Base-by-base conservation (phyloP, 176 grass and related monocot genomes). In the Oryza officinalis region DNA sequence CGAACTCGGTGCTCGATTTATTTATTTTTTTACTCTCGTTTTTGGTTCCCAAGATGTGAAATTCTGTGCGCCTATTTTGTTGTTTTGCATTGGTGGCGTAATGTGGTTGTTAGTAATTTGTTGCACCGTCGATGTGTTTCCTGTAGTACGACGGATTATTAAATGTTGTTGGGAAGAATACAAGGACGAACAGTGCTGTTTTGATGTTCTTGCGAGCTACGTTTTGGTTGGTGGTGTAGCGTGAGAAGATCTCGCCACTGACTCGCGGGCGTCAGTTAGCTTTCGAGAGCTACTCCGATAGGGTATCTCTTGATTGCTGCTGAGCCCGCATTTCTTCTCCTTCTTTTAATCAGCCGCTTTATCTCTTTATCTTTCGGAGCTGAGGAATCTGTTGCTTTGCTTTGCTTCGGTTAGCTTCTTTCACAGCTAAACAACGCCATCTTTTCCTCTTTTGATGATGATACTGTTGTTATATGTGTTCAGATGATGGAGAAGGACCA, bases 401-500 rank as follows among this genome's bases (percentile, higher is more conserved):
- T 86, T 91, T 81, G 57, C 18, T 57, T n/a, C 52, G 60, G 75
- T 95, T 87, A 13, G 18, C 40, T 89, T 70, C 65, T 88, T 75
- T 90, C 50, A 27, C 69, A 71, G 83, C 60, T 65, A 59, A 75
- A 35, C 46, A 80, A 37, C 61, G 57, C 77, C 77, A 67, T 54
- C 22, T 90, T 83, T 63, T 27, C n/a, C 68, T 45, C 79, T 84
- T 82, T 86, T 77, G 47, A 76, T 88, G 79, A 75, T 86, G 68
- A 52, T 49, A 9, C 2, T 57, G 5, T 61, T 61, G n/a, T 61
- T 32, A 76, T 77, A 65, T 72, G 76, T 66, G 49, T 64, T 72
- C 85, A 98, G 96, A 87, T 80, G 84, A 89, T 77, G 83, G 86
- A 92, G 18, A 99, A 91, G 86, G 89, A 91, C 59, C 91, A 87